Evolutionary conservation across 2,329 filamentous ascomycete genomes (phyloP).

Genomic region (Alternaria sp.): DNA sequence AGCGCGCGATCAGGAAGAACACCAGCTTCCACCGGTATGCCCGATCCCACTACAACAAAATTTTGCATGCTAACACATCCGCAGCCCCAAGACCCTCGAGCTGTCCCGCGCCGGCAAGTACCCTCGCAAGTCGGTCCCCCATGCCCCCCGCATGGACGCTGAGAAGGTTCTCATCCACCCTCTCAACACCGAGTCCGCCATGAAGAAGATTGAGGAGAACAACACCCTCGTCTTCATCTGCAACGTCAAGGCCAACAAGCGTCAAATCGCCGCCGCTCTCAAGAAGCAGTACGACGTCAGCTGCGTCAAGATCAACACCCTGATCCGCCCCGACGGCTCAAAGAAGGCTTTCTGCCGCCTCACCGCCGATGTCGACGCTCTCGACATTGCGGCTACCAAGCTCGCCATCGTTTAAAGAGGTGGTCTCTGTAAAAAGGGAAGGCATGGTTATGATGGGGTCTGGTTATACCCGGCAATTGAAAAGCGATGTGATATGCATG

Average conservation of each 20-base stretch:
- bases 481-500: conserved; percentile 51
- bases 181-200: conserved; percentile 98
- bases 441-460: conserved; percentile 39
- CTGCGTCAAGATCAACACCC: conserved; percentile 98
- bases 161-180: conserved; percentile 98
- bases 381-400: conserved; percentile 99
- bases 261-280: conserved; percentile 96
- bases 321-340: conserved; percentile 94
- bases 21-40: conserved; percentile 87
- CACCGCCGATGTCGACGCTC: conserved; percentile 94
- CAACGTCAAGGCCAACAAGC: conserved; percentile 93
- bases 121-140: conserved; percentile 92
- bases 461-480: conserved; percentile 45
- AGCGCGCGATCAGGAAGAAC: conserved; percentile 87
- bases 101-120: conserved; percentile 93
- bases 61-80: conserved; percentile 10
- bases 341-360: conserved; percentile 99
- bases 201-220: conserved; percentile 99
- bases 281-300: conserved; percentile 99
- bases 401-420: conserved; percentile 89
- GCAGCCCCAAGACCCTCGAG: conserved; percentile 85
- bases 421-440: conserved; percentile 23
- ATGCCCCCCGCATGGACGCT: conserved; percentile 91
- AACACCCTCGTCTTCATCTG: conserved; percentile 99
- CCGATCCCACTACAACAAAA: background rate